Evolutionary conservation across 108 stramenopile genomes (phyloP).

Genomic region (Schizochytrium sp.): DNA sequence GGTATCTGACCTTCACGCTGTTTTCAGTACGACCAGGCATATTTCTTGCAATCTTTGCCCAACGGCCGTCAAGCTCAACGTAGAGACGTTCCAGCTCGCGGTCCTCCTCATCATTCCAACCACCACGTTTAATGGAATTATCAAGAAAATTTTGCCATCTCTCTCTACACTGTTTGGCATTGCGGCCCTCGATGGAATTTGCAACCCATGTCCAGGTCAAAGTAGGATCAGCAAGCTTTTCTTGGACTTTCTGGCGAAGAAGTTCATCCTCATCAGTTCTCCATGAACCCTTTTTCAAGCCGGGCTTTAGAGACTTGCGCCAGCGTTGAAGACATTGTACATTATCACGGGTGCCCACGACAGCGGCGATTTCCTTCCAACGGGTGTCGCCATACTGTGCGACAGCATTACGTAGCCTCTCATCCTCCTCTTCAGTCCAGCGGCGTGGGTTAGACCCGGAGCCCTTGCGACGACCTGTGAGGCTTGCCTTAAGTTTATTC

Average conservation of each 20-base stretch:
- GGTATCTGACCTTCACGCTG: constrained; percentile 92
- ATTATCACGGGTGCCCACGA: constrained; percentile 23
- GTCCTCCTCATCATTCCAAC: constrained; percentile 93
- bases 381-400: background rate
- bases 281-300: constrained; percentile 70
- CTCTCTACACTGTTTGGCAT: constrained; percentile 99
- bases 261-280: constrained; percentile 34
- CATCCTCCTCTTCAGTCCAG: constrained; percentile 52
- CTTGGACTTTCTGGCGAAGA: constrained; percentile 19
- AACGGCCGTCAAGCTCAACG: constrained; percentile 86
- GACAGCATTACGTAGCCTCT: constrained; percentile 31
- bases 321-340: constrained; percentile 80
- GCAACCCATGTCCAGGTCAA: constrained; percentile 87
- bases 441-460: background rate
- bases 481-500: no score
- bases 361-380: constrained; percentile 20
- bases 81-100: constrained; percentile 82
- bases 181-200: constrained; percentile 88
- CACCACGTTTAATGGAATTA: constrained; percentile 91
- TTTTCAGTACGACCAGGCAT: constrained; percentile 95
- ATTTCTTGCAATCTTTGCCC: constrained; percentile 94
- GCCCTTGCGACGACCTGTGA: no score
- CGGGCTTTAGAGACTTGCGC: constrained; percentile 78
- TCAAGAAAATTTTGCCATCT: constrained; percentile 98
- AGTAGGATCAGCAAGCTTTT: background rate